Conservation (phyloP, 306 rosid species). For the Prunus mume region DNA sequence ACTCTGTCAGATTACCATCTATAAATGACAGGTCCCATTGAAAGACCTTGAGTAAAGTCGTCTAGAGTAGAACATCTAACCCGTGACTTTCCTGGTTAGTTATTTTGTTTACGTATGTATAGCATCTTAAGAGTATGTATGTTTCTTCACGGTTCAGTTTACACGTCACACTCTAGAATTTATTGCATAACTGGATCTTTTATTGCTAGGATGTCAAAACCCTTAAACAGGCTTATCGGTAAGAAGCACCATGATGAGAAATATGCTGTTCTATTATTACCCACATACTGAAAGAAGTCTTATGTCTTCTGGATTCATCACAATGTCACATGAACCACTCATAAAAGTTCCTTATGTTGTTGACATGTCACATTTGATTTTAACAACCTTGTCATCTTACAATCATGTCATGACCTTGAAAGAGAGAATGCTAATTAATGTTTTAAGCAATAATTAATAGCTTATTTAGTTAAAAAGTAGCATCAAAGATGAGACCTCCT, state of each 20-base stretch:
- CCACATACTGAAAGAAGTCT: slow-evolving; percentile 23
- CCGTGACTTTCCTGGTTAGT: too few relatives aligned
- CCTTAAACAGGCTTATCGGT: not conserved
- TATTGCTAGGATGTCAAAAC: not conserved
- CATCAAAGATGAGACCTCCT: slow-evolving; percentile 20
- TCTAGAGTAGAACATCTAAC: too few relatives aligned
- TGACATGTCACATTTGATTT: slow-evolving; percentile 41
- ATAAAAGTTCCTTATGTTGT: slow-evolving; percentile 30
- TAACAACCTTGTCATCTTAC: slow-evolving; percentile 28
- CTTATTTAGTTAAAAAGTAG: slow-evolving; percentile 13
- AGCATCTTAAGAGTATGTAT: too few relatives aligned
- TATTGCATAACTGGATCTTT: too few relatives aligned
- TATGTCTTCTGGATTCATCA: slow-evolving; percentile 27
- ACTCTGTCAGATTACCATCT: too few relatives aligned
- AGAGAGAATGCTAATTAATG: slow-evolving; percentile 10
- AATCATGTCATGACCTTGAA: slow-evolving; percentile 35
- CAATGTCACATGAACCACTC: slow-evolving; percentile 30
- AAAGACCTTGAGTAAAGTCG: too few relatives aligned
- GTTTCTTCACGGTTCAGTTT: too few relatives aligned
- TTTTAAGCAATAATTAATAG: slow-evolving; percentile 13
- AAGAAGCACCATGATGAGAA: not conserved
- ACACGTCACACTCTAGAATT: too few relatives aligned
- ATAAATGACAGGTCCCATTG: too few relatives aligned
- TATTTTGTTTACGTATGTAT: too few relatives aligned
- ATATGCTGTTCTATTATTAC: not conserved